These are phyloP conservation scores for Alternaria solani DNA, from an alignment of 2,329 filamentous ascomycete genomes.

Conservation along the genomic window DNA sequence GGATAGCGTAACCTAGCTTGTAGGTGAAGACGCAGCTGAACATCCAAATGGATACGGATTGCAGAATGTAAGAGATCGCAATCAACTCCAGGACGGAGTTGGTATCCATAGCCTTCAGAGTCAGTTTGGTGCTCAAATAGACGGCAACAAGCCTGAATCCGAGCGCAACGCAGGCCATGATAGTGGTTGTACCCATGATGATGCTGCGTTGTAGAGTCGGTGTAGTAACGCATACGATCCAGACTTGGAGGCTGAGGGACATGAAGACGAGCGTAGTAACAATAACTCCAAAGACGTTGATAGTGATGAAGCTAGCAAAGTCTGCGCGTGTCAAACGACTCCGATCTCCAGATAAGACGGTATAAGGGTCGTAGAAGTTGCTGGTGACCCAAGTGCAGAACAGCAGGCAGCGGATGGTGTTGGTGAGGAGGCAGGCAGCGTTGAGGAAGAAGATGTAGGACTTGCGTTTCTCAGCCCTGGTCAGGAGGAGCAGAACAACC, in stretches of 20 bases:
- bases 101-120: constrained; percentile 49
- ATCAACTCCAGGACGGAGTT: constrained; percentile 27
- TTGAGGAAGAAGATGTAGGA: constrained; percentile 74
- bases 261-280: constrained; percentile 64
- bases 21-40: constrained; percentile 69
- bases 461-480: constrained; percentile 69
- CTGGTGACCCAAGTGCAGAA: constrained; percentile 68
- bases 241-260: constrained; percentile 69
- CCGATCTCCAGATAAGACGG: constrained; percentile 64
- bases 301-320: constrained; percentile 58
- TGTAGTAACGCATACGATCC: constrained; percentile 67
- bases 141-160: constrained; percentile 63
- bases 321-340: constrained; percentile 56
- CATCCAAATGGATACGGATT: constrained; percentile 66
- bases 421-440: constrained; percentile 65
- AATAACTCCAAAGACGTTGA: constrained; percentile 60
- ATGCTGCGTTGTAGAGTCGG: constrained; percentile 51
- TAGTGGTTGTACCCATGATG: constrained; percentile 58
- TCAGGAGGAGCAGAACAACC: constrained; percentile 71
- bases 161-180: constrained; percentile 61
- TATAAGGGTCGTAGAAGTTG: constrained; percentile 68
- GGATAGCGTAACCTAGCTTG: constrained; percentile 68
- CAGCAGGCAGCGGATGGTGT: constrained; percentile 67
- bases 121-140: constrained; percentile 56
- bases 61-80: constrained; percentile 58